These are phyloP conservation scores for Cryphonectria carpinicola DNA, from an alignment of 2,329 filamentous ascomycete genomes.

Conservation along the genomic window DNA sequence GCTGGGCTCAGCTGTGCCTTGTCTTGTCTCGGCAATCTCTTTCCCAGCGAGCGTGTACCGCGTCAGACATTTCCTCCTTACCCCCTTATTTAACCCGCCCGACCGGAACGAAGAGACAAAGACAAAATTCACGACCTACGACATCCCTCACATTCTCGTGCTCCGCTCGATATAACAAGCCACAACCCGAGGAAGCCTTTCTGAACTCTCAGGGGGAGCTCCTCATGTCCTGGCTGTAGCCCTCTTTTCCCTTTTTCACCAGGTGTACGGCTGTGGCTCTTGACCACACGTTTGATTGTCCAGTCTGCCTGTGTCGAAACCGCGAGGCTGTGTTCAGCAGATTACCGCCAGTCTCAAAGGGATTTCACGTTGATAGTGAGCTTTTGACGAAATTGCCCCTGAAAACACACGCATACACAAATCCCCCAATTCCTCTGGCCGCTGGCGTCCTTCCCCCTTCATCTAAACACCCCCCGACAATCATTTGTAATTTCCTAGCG, in stretches of 20 bases:
- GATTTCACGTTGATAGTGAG: constrained; percentile 53
- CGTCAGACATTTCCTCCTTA: constrained; percentile 16
- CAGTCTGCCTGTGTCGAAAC: constrained; percentile 32
- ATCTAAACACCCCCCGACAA: constrained; percentile 35
- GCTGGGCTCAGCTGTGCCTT: constrained; percentile 21
- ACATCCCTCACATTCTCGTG: constrained; percentile 19
- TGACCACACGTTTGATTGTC: constrained; percentile 30
- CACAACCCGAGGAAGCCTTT: constrained; percentile 7
- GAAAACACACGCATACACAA: background rate
- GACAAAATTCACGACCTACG: constrained; percentile 16
- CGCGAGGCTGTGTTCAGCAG: constrained; percentile 24
- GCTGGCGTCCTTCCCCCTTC: constrained; percentile 60
- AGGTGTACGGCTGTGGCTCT: constrained; percentile 26
- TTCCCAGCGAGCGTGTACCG: constrained; percentile 24
- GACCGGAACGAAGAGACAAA: constrained; percentile 14
- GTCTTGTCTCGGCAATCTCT: constrained; percentile 23
- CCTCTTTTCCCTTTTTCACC: constrained; percentile 18
- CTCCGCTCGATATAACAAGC: constrained; percentile 20
- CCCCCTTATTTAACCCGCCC: constrained; percentile 9
- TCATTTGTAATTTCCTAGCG: constrained; percentile 40
- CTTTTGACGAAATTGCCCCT: constrained; percentile 46
- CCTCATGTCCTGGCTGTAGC: constrained; percentile 27
- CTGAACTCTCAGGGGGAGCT: constrained; percentile 14
- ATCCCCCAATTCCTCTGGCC: constrained; percentile 48
- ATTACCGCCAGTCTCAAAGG: constrained; percentile 24